Base-by-base conservation (phyloP, 2,329 filamentous ascomycete genomes). In the Fusarium stilboides region DNA sequence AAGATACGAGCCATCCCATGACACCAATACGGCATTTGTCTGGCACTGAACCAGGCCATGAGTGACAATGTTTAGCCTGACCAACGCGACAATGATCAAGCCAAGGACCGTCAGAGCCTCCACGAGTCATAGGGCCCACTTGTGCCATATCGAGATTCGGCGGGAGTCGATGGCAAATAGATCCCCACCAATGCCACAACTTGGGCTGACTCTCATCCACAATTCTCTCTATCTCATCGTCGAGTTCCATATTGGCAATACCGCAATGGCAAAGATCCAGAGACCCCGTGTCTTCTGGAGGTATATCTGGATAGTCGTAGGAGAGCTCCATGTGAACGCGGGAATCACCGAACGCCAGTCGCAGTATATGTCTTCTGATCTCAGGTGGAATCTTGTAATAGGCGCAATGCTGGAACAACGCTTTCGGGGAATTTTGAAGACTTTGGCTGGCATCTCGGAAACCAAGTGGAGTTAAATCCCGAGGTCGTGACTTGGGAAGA, bases 231-330 rank as follows among this genome's bases (percentile, higher is more conserved):
- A 17, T 33, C 5, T 6, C 42, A 15, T 12, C 24, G 4, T 28
- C 22, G 4, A 44, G 12, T 14, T 44, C 15, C 3, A 24, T 17
- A 7, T 31, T 31, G 10, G 14, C 24, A 7, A 45, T 45, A 6
- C 50, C 39, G 12, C 26, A 45, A 1, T 53, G 39, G 8, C 19
- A 33, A 6, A 26, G 6, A 6, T 19, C 15, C 9, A 33, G 3
- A 0, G 15, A 31, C 8, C 9, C 12, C 10, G 31, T 45, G 37
- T 24, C 12, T 0, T 26, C 39, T 0, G 28, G 5, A 2, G 39
- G 1, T 17, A 45, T 45, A 1, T 53, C 39, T 4, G 39, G 20
- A 15, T 53, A 12, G 5, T 24, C 15, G 8, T 28, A 55, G 1
- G 19, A 28, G 0, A 49, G 36, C 2, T 22, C 31, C n/a, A 49